Conservation (phyloP, 495 filamentous ascomycete species). For the Clavariopsis aquatica region DNA sequence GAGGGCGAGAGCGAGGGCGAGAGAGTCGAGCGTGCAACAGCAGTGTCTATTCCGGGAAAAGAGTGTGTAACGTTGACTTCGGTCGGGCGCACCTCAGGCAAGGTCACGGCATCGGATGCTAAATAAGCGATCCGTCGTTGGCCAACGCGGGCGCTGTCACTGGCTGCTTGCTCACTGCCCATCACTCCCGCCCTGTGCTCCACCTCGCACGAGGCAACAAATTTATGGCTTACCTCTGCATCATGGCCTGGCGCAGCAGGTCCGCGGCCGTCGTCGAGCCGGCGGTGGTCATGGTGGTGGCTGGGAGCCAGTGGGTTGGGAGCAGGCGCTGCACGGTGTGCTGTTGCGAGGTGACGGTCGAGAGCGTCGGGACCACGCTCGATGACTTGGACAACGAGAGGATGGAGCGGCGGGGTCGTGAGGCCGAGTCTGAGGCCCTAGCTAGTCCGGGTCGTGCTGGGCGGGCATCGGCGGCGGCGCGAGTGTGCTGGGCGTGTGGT, state of each 20-base stretch:
- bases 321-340: slow-evolving; percentile 20
- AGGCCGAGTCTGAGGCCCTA: slow-evolving; percentile 16
- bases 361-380: slow-evolving; percentile 33
- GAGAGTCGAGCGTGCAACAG: neutral
- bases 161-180: slow-evolving; percentile 2
- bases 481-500: neutral
- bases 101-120: slow-evolving; percentile 7
- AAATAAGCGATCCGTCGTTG: slow-evolving; percentile 17
- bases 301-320: slow-evolving; percentile 25
- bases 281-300: slow-evolving; percentile 20
- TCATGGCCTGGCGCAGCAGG: slow-evolving; percentile 55
- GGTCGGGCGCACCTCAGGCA: slow-evolving; percentile 9
- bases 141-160: slow-evolving; percentile 6
- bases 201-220: slow-evolving; percentile 3
- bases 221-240: slow-evolving; percentile 50
- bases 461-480: slow-evolving; percentile 14
- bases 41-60: slow-evolving; percentile 27
- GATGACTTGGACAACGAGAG: slow-evolving; percentile 30
- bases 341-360: neutral
- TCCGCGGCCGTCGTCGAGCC: slow-evolving; percentile 54
- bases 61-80: slow-evolving; percentile 29
- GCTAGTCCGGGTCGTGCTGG: slow-evolving; percentile 21
- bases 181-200: neutral
- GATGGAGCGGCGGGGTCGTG: neutral
- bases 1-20: slow-evolving; percentile 12